phyloP scores from a whole-genome alignment of 495 filamentous ascomycete genomes.

The Xylaria venustula region DNA sequence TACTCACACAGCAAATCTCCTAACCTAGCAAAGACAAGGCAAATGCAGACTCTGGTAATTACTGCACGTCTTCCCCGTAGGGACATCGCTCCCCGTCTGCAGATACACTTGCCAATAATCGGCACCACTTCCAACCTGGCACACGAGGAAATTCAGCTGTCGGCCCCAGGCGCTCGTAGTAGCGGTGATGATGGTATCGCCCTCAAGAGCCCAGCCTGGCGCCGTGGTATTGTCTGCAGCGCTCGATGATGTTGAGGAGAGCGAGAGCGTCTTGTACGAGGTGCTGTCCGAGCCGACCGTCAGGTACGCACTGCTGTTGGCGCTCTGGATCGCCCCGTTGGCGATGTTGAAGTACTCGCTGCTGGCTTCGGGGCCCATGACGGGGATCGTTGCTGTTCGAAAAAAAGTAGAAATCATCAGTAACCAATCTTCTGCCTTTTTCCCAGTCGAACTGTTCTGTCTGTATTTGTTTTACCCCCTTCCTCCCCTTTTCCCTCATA shows the following conservation, averaged over 20 bases:
- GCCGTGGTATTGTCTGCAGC: constrained; percentile 32
- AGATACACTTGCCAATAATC: constrained; percentile 50
- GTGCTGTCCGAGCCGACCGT: constrained; percentile 43
- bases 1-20: no score
- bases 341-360: constrained; percentile 47
- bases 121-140: constrained; percentile 32
- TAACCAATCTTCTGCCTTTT: no score
- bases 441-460: no score
- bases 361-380: constrained; percentile 45
- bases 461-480: no score
- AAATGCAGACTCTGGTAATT: constrained; percentile 54
- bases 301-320: constrained; percentile 43
- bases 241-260: no score
- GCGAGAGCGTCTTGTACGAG: constrained; percentile 46
- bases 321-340: constrained; percentile 43
- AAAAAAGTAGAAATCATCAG: no score
- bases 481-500: no score
- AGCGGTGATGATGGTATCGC: constrained; percentile 52
- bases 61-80: constrained; percentile 45
- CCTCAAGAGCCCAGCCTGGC: constrained; percentile 50
- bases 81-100: constrained; percentile 48
- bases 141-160: constrained; percentile 53
- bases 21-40: constrained; percentile 47
- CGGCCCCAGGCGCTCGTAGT: constrained; percentile 44
- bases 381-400: constrained; percentile 34